Conservation (phyloP, 305 asterid genomes). For the Fraxinus platypoda region DNA sequence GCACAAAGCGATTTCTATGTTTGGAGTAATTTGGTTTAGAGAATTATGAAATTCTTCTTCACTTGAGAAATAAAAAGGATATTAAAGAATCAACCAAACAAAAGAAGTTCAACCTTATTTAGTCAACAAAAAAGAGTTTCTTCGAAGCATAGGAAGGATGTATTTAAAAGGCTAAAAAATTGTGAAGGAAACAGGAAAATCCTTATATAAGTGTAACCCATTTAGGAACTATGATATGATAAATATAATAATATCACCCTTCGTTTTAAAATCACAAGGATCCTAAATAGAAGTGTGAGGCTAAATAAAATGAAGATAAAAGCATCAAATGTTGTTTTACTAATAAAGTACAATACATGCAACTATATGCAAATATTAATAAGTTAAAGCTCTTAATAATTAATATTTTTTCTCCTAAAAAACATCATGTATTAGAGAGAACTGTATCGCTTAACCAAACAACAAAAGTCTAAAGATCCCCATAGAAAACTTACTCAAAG, state of each 20-base stretch:
- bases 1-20: not conserved
- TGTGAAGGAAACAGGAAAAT: not conserved
- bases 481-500: constrained; percentile 62
- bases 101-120: not conserved
- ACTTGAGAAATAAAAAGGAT: not conserved
- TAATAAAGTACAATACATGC: too few relatives aligned
- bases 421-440: not conserved
- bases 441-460: not conserved
- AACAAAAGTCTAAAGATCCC: not conserved
- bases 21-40: constrained; percentile 2
- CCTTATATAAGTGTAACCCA: not conserved
- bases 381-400: not conserved
- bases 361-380: not conserved
- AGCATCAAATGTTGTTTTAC: not conserved
- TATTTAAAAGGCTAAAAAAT: not conserved
- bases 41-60: not conserved
- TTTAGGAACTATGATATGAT: not conserved
- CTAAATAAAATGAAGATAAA: not conserved
- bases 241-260: not conserved
- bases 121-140: not conserved
- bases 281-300: not conserved
- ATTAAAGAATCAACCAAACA: constrained; percentile 2
- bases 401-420: not conserved
- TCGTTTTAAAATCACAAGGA: not conserved
- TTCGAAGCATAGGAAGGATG: not conserved